A percentile compares a stretch with the other conserved stretches of the same genome.
These are phyloP conservation scores for Globisporangium mamillatum DNA, from an alignment of 352 stramenopile genomes.

Conservation along the genomic window DNA sequence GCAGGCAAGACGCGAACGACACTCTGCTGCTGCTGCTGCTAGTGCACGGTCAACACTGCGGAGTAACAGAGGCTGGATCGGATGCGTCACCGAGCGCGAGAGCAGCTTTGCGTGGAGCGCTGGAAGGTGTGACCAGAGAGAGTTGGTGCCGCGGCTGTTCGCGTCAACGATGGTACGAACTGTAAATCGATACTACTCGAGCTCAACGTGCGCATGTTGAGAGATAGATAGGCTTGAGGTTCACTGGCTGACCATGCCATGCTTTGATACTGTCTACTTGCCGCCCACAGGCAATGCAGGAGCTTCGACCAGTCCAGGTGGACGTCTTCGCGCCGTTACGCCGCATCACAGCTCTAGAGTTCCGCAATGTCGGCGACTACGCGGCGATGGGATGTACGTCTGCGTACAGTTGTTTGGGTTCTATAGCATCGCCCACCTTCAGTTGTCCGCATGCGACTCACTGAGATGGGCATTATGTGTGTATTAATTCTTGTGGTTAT, in stretches of 20 bases:
- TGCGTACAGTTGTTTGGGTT: conserved; percentile 8
- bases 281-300: background rate
- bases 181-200: background rate
- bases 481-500: background rate
- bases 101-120: conserved; percentile 33
- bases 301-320: conserved; percentile 1
- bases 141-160: conserved; percentile 29
- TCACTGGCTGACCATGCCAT: too few species aligned
- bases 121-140: conserved; percentile 19
- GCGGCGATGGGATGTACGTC: conserved; percentile 34
- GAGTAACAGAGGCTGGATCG: conserved; percentile 18
- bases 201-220: background rate
- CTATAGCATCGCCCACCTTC: background rate
- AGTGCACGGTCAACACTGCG: background rate
- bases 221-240: background rate
- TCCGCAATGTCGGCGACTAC: conserved; percentile 29
- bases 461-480: background rate
- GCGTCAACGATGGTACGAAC: conserved; percentile 9
- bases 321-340: background rate
- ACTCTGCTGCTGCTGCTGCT: background rate
- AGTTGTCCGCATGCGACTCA: background rate
- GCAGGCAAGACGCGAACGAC: background rate
- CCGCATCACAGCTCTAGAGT: conserved; percentile 30
- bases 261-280: too few species aligned
- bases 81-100: conserved; percentile 33